Percentiles rank a stretch among this genome's conserved stretches.
These are phyloP conservation scores for Cucurbitaria berberidis DNA, from an alignment of 2,329 filamentous ascomycete species.

Conservation along the genomic window DNA sequence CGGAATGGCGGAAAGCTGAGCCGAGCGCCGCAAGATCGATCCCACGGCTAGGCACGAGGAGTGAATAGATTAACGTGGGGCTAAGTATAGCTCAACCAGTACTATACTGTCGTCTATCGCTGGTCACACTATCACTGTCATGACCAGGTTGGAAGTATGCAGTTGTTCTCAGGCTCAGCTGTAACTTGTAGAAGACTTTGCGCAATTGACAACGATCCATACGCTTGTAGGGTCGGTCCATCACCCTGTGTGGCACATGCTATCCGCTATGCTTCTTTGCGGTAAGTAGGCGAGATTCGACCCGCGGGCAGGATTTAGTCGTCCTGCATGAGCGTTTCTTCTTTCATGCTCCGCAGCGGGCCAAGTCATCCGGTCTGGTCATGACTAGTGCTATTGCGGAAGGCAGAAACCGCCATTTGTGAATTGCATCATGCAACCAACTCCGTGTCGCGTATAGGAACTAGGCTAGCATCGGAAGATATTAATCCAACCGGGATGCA, in stretches of 20 bases:
- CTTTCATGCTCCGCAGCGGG: constrained; percentile 16
- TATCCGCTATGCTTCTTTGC: constrained; percentile 14
- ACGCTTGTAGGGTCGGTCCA: neutral
- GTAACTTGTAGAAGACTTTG: constrained; percentile 6
- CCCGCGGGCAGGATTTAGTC: constrained; percentile 23
- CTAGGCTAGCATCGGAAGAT: constrained; percentile 33
- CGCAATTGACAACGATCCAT: constrained; percentile 1
- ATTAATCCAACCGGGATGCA: constrained; percentile 25
- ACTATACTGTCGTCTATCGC: constrained; percentile 14
- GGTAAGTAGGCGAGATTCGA: constrained; percentile 27
- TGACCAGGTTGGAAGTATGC: constrained; percentile 17
- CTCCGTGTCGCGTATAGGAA: constrained; percentile 21
- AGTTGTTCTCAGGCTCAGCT: constrained; percentile 9
- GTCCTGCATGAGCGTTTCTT: constrained; percentile 36
- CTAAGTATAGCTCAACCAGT: constrained; percentile 27
- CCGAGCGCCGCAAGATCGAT: constrained; percentile 30
- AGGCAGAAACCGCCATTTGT: neutral
- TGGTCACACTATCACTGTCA: constrained; percentile 7
- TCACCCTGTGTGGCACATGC: constrained; percentile 1
- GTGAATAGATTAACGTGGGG: constrained; percentile 26
- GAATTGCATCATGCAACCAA: neutral
- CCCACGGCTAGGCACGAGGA: constrained; percentile 24
- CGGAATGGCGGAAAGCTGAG: constrained; percentile 40
- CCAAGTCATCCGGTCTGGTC: constrained; percentile 9
- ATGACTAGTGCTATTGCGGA: constrained; percentile 4